Base-by-base conservation (phyloP, 163 green algal genomes). In the Prototheca wickerhamii region DNA sequence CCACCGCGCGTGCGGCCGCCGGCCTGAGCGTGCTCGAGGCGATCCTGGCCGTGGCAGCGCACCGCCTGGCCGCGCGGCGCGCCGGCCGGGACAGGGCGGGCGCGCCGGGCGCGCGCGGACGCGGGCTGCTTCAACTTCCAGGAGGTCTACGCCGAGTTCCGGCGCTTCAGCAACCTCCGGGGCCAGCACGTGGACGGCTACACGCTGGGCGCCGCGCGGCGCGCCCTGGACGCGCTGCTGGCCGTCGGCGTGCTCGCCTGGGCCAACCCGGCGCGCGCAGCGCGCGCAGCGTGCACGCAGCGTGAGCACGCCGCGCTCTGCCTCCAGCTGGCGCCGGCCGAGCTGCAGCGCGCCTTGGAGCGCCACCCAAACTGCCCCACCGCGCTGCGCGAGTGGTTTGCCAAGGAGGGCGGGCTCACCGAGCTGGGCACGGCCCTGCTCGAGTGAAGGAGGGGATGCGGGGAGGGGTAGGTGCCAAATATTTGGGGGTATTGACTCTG, bases 101-200 rank as follows among this genome's bases (percentile, higher is more conserved):
- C n/a, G n/a, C n/a, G n/a, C n/a, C n/a, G n/a, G n/a, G n/a, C n/a
- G n/a, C n/a, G n/a, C n/a, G n/a, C n/a, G n/a, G n/a, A n/a, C n/a
- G n/a, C 56, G 15, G 58, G 69, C n/a, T 59, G 69, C 20, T 43
- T 82, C 66, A 93, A 87, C 64, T 93, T 93, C 66, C 79, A 94
- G 74, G 77, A 83, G 74, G 30, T 63, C 53, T 35, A 42, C 29
- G 29, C 29, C 53, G 28, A 60, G 30, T 60, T 60, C 30, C 12
- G 53, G 15, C 53, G 53, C 28, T 60, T 43, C 29, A 60, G 46
- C 46, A 54, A 35, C 29, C 53, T 35, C 23, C 53, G 53, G 12
- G 53, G 30, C 0, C 29, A 60, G 53, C 53, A 60, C 53, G 53
- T 60, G 28, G 53, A 60, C 26, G 15, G 28, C 29, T 60, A 60